Evolutionary conservation across 2,329 filamentous ascomycete genomes (phyloP).

Genomic region (Pestalotiopsis sp.): DNA sequence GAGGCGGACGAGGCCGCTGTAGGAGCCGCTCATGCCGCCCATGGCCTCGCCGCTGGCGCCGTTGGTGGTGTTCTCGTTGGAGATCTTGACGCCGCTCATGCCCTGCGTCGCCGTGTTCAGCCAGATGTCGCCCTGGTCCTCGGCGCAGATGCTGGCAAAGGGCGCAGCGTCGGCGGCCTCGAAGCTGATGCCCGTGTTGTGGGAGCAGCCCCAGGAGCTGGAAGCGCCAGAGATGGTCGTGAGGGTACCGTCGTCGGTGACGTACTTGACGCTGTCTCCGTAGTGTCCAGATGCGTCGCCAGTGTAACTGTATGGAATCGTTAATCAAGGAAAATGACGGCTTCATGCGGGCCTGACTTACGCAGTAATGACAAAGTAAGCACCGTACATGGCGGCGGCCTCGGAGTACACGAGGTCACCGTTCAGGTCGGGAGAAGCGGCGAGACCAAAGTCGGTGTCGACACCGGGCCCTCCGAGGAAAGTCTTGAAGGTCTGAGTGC

Average conservation of each 20-base stretch:
- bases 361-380: slow-evolving; percentile 63
- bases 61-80: slow-evolving; percentile 65
- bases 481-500: slow-evolving; percentile 59
- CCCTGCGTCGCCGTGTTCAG: slow-evolving; percentile 61
- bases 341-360: not conserved
- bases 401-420: slow-evolving; percentile 65
- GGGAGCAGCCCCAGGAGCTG: slow-evolving; percentile 62
- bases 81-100: slow-evolving; percentile 62
- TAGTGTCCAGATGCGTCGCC: slow-evolving; percentile 58
- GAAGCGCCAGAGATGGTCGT: slow-evolving; percentile 54
- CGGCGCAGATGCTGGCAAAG: slow-evolving; percentile 61
- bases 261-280: slow-evolving; percentile 52
- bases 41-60: slow-evolving; percentile 60
- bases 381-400: slow-evolving; percentile 57
- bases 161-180: slow-evolving; percentile 61
- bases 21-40: slow-evolving; percentile 66
- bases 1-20: slow-evolving; percentile 59
- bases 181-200: slow-evolving; percentile 67
- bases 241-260: slow-evolving; percentile 52
- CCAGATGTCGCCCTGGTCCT: slow-evolving; percentile 67
- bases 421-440: slow-evolving; percentile 60
- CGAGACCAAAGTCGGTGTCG: slow-evolving; percentile 45
- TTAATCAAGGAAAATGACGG: not conserved
- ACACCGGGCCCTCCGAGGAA: slow-evolving; percentile 60
- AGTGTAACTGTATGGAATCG: slow-evolving; percentile 39